Percentiles rank a stretch among this genome's conserved stretches.
phyloP scores from a whole-genome alignment of 495 filamentous ascomycete genomes.

The Friedmanniomyces simplex region DNA sequence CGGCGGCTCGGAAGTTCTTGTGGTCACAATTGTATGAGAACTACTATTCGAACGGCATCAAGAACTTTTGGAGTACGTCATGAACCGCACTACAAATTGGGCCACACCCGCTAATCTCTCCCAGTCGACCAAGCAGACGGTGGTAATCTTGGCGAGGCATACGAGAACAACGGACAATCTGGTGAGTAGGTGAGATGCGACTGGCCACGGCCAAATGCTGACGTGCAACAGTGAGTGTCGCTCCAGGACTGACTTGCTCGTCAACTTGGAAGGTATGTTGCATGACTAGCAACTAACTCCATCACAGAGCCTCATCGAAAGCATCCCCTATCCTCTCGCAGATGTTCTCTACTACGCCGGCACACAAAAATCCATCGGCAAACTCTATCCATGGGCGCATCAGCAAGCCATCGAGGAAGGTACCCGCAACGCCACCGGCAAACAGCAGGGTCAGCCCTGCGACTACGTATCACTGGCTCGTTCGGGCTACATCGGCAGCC shows the following conservation, averaged over 20 bases:
- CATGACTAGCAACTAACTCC: no score
- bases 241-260: no score
- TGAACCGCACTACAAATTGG: neutral
- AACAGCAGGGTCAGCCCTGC: constrained; percentile 5
- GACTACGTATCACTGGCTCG: constrained; percentile 8
- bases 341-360: constrained; percentile 10
- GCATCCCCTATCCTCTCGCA: constrained; percentile 4
- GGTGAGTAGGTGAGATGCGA: neutral
- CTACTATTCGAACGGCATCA: constrained; percentile 8
- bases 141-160: constrained; percentile 11
- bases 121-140: constrained; percentile 14
- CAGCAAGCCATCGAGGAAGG: constrained; percentile 10
- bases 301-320: constrained; percentile 1
- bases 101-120: neutral
- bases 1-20: constrained; percentile 8
- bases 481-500: constrained; percentile 10
- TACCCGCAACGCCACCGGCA: constrained; percentile 7
- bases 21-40: constrained; percentile 3
- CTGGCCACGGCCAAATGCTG: neutral
- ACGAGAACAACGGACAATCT: constrained; percentile 14
- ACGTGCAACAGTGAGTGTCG: neutral
- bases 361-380: constrained; percentile 6
- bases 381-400: constrained; percentile 12
- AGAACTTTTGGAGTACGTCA: constrained; percentile 10
- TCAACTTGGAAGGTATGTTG: no score